A percentile compares a stretch with the other conserved stretches of the same genome.
phyloP scores from a whole-genome alignment of 371 early-diverging fungal species.

The Rhizopus microsporus region DNA sequence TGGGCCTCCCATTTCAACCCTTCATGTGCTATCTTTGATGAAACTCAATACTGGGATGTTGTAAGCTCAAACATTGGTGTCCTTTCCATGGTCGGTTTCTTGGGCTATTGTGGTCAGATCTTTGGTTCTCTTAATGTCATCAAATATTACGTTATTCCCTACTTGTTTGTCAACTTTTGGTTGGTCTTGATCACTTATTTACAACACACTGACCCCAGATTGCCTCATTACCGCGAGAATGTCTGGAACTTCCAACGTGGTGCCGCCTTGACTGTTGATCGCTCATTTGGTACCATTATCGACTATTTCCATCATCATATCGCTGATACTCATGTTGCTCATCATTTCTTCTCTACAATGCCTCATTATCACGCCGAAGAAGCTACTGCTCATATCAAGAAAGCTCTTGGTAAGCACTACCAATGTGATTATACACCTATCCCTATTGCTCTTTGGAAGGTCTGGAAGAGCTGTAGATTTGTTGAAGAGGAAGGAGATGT shows the following conservation, averaged over 20 bases:
- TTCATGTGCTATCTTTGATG: conserved; percentile 70
- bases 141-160: conserved; percentile 86
- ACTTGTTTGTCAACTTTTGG: conserved; percentile 82
- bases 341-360: conserved; percentile 89
- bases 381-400: conserved; percentile 77
- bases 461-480: conserved; percentile 68
- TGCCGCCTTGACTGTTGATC: conserved; percentile 80
- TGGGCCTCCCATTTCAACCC: conserved; percentile 89
- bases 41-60: conserved; percentile 65
- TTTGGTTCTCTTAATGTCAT: conserved; percentile 64
- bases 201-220: conserved; percentile 82
- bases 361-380: conserved; percentile 89
- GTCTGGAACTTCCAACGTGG: conserved; percentile 88
- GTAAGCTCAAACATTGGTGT: conserved; percentile 74
- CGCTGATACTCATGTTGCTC: conserved; percentile 83
- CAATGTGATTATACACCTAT: conserved; percentile 67
- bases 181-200: conserved; percentile 86
- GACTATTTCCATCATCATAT: conserved; percentile 84
- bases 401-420: conserved; percentile 78
- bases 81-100: conserved; percentile 45
- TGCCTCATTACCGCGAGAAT: conserved; percentile 82
- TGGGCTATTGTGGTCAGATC: conserved; percentile 53
- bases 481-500: conserved; percentile 81
- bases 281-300: conserved; percentile 79
- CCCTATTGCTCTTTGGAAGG: conserved; percentile 64